These are phyloP conservation scores for Antarctomyces pellizariae DNA, from an alignment of 495 filamentous ascomycete genomes.

Conservation along the genomic window DNA sequence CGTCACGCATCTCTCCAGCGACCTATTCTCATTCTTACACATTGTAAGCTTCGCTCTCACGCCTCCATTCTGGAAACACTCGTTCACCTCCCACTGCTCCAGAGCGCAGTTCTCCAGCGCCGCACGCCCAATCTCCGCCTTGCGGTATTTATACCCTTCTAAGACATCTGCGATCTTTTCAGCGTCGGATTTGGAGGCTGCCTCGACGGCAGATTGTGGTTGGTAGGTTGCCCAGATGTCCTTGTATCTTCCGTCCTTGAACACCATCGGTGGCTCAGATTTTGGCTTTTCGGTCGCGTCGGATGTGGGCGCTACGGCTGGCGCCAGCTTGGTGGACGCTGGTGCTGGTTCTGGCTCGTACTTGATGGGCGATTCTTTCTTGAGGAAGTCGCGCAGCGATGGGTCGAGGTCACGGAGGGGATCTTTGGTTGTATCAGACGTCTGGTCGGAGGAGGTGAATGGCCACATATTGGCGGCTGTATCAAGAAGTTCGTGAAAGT, in stretches of 20 bases:
- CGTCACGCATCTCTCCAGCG: constrained; percentile 57
- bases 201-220: constrained; percentile 37
- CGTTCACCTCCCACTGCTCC: constrained; percentile 50
- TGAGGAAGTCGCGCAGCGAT: constrained; percentile 59
- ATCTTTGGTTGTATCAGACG: no score
- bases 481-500: no score
- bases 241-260: constrained; percentile 71
- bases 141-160: constrained; percentile 63
- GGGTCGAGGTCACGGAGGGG: constrained; percentile 69
- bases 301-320: constrained; percentile 7
- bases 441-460: no score
- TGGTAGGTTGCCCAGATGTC: constrained; percentile 81
- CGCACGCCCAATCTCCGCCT: constrained; percentile 48
- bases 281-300: constrained; percentile 2
- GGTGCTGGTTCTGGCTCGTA: constrained; percentile 19
- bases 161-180: constrained; percentile 55
- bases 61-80: constrained; percentile 49
- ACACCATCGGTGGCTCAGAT: constrained; percentile 19
- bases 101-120: constrained; percentile 85
- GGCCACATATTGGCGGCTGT: no score
- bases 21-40: constrained; percentile 46
- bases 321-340: constrained; percentile 6
- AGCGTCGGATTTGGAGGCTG: constrained; percentile 38
- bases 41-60: constrained; percentile 36
- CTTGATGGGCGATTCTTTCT: constrained; percentile 58